Conservation (phyloP, 2,329 filamentous ascomycete genomes). For the Aaosphaeria arxii region DNA sequence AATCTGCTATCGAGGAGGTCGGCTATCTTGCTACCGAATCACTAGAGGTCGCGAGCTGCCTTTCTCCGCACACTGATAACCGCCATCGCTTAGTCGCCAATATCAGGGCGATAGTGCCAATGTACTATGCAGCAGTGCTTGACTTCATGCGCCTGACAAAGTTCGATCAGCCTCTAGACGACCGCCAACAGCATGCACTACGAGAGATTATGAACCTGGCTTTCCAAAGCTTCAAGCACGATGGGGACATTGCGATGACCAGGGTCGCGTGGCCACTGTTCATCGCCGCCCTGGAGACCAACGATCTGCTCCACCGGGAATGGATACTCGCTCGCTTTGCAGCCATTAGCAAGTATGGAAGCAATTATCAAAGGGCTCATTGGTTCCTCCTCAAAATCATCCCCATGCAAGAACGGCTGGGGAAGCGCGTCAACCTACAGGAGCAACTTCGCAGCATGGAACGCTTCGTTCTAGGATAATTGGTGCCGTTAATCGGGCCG, state of each 20-base stretch:
- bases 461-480: conserved; percentile 1
- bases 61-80: conserved; percentile 12
- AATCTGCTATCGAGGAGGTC: conserved; percentile 13
- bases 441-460: conserved; percentile 4
- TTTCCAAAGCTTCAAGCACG: conserved; percentile 32
- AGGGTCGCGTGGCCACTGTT: conserved; percentile 37
- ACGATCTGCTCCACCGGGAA: conserved; percentile 29
- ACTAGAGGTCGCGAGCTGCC: conserved; percentile 10
- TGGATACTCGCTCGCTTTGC: conserved; percentile 35
- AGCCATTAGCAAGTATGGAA: conserved; percentile 26
- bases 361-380: conserved; percentile 31
- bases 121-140: conserved; percentile 34
- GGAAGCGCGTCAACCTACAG: conserved; percentile 7
- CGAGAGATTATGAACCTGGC: conserved; percentile 30
- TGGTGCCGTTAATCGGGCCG: not conserved
- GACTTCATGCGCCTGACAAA: conserved; percentile 22
- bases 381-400: conserved; percentile 22
- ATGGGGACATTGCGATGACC: conserved; percentile 29
- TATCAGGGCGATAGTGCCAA: conserved; percentile 34
- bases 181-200: conserved; percentile 6
- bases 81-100: conserved; percentile 32
- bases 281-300: conserved; percentile 36
- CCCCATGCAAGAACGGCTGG: conserved; percentile 14
- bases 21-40: conserved; percentile 11
- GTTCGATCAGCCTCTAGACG: conserved; percentile 6